Evolutionary conservation across 2,329 filamentous ascomycete genomes (phyloP), one percentile per base, ranked within the genome.

Genomic region (Fusarium metavorans): DNA sequence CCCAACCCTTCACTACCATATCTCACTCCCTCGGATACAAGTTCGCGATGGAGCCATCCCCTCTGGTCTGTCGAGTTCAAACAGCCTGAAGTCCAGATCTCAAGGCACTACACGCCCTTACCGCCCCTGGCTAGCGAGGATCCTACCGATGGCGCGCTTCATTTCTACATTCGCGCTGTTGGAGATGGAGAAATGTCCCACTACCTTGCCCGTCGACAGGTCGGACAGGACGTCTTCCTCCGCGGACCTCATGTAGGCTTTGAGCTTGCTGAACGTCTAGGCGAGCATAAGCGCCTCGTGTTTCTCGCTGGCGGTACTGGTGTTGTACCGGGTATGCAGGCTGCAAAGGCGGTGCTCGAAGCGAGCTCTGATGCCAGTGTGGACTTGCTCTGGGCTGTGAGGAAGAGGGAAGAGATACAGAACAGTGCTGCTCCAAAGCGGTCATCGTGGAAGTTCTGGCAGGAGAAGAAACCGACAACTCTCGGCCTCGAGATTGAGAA

Each of bases 221-320:
- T 89, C 2, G 92, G 93, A 0, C 87, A 91, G 6, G 85, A 87
- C 6, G 86, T 98, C 50, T 92, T 95, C 80, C 83, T 98, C 48
- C 89, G 97, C 48, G 96, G 97, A 0, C 95, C 96, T 4, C 90
- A 93, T 76, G 82, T 90, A 1, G 94, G 96, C 56, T 94, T 92
- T 71, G 81, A 88, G 77, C 78, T 90, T 13, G 62, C 76, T 6
- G 60, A 75, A 8, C 75, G 83, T 13, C 76, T 85, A 3, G 83
- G 82, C 16, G 63, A 66, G 3, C 64, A 72, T 41, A 74, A 75
- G 25, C 78, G 78, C n/a, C 87, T 98, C 4, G 86, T 98, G 2
- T 98, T 98, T 79, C 85, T 98, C 25, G 97, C 95, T 2, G 97
- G 95, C 2, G 97, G 97, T 0, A 99, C 97, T 0, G 96, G 97